Evolutionary conservation across 1,284 basidiomycete species (phyloP).

Genomic region (Apiotrichum laibachii): DNA sequence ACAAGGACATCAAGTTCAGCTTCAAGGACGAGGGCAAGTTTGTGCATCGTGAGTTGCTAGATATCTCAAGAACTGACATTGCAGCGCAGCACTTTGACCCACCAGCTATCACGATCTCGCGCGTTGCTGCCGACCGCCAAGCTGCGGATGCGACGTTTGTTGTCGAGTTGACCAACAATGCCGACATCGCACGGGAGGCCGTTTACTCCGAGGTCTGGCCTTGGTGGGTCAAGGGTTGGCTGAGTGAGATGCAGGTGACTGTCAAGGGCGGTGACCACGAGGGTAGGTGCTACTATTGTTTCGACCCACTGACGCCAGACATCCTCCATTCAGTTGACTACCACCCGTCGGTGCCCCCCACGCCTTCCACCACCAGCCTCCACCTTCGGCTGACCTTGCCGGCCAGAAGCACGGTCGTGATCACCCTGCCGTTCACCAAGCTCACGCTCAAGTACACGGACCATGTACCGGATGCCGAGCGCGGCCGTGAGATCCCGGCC

Average conservation of each 20-base stretch:
- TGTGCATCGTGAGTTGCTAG: conserved; percentile 43
- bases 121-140: conserved; percentile 69
- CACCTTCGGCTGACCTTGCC: conserved; percentile 71
- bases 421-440: conserved; percentile 76
- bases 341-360: conserved; percentile 63
- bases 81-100: conserved; percentile 30
- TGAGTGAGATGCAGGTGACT: conserved; percentile 68
- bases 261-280: conserved; percentile 29
- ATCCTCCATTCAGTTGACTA: conserved; percentile 65
- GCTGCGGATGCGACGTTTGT: conserved; percentile 74
- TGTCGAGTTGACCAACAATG: conserved; percentile 67
- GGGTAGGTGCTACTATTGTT: neutral
- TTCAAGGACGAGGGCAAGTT: conserved; percentile 54
- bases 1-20: conserved; percentile 39
- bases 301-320: conserved; percentile 48
- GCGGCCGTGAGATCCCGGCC: conserved; percentile 87
- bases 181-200: conserved; percentile 56
- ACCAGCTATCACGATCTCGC: conserved; percentile 62
- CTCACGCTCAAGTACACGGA: conserved; percentile 90
- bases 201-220: conserved; percentile 89
- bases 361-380: conserved; percentile 65
- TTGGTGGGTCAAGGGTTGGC: conserved; percentile 83
- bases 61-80: neutral
- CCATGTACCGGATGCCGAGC: conserved; percentile 90
- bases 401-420: conserved; percentile 60